Conservation (phyloP, 768 basidiomycete species). For the Cubamyces sp. region DNA sequence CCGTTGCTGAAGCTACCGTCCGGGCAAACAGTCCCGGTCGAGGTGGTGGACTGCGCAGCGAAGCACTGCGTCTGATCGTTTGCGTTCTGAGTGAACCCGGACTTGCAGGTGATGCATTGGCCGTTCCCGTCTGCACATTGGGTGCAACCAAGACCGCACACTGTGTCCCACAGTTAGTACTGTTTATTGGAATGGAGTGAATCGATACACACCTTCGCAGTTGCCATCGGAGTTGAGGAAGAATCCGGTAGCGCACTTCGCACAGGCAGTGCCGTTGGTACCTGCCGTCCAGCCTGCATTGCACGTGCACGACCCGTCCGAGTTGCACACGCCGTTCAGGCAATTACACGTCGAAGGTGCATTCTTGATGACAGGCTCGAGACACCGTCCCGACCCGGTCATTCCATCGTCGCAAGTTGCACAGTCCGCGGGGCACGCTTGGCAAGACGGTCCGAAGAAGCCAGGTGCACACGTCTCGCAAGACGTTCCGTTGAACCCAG, state of each 20-base stretch:
- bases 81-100: constrained; percentile 68
- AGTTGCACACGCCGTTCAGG: constrained; percentile 74
- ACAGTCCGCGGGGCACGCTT: constrained; percentile 72
- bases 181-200: neutral
- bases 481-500: constrained; percentile 76
- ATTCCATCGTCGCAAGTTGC: constrained; percentile 77
- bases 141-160: constrained; percentile 75
- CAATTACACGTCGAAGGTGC: constrained; percentile 77
- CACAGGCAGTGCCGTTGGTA: constrained; percentile 75
- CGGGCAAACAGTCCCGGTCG: constrained; percentile 61
- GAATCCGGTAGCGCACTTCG: constrained; percentile 74
- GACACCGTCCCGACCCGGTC: constrained; percentile 75
- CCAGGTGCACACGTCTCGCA: constrained; percentile 80
- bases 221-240: constrained; percentile 71
- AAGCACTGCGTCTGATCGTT: constrained; percentile 72
- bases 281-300: constrained; percentile 76
- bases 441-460: constrained; percentile 76
- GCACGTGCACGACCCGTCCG: constrained; percentile 73
- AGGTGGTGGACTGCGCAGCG: constrained; percentile 51
- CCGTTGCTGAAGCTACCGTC: constrained; percentile 66
- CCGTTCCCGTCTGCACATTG: constrained; percentile 71
- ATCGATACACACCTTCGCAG: constrained; percentile 59
- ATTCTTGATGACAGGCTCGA: constrained; percentile 51
- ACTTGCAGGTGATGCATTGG: constrained; percentile 70
- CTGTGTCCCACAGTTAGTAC: constrained; percentile 36